Evolutionary conservation across 495 filamentous ascomycete genomes (phyloP).

Genomic region (Penicillium samsonianum): DNA sequence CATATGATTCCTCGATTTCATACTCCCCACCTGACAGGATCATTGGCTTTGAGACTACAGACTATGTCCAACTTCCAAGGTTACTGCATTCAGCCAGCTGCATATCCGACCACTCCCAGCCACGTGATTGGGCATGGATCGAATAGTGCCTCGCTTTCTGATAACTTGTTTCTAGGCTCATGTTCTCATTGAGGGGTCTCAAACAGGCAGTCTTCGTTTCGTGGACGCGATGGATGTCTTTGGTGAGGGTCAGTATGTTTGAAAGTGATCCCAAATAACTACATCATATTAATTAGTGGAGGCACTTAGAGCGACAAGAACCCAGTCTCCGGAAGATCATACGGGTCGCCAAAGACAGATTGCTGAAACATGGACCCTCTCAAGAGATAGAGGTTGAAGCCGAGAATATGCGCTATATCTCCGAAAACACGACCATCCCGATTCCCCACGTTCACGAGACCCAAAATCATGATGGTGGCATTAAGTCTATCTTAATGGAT

Average conservation of each 20-base stretch:
- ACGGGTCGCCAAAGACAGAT: conserved; percentile 1
- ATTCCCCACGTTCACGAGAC: not conserved
- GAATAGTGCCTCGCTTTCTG: not conserved
- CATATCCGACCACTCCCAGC: not conserved
- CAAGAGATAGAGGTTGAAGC: not conserved
- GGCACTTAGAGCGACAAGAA: not conserved
- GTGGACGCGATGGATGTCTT: not conserved
- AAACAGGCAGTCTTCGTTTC: not conserved
- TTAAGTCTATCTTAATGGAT: conserved; percentile 4
- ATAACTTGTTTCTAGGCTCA: not conserved
- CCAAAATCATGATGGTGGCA: not conserved
- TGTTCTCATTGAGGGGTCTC: not conserved
- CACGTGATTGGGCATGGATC: conserved; percentile 1
- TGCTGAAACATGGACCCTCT: conserved; percentile 5
- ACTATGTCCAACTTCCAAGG: not conserved
- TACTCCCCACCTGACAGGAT: not conserved
- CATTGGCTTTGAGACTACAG: not conserved
- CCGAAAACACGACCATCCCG: conserved; percentile 3
- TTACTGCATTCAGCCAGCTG: conserved; percentile 3
- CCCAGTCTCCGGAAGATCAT: not conserved
- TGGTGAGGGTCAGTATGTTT: not conserved
- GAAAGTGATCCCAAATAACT: not conserved
- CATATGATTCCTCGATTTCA: no score
- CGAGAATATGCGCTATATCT: conserved; percentile 7
- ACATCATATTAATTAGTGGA: not conserved